These are phyloP conservation scores for Yamadazyma oceani DNA, from an alignment of 1,139 yeast genomes.

Conservation along the genomic window DNA sequence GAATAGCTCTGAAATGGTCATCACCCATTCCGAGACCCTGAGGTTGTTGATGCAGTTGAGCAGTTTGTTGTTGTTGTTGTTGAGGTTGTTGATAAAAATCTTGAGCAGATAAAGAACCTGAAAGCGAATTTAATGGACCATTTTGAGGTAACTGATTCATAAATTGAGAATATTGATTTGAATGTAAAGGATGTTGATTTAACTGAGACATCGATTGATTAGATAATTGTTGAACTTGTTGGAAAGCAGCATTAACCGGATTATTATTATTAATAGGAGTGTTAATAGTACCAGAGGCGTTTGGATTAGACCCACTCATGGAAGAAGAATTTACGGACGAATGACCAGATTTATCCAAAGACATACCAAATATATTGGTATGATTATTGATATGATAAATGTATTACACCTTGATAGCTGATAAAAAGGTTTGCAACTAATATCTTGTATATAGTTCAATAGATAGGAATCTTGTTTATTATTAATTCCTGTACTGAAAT, in stretches of 20 bases:
- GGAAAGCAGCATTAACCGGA: slow-evolving; percentile 2
- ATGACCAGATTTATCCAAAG: no score
- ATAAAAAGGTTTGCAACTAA: no score
- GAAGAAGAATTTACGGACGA: no score
- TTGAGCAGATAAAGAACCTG: not conserved
- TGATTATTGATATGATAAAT: no score
- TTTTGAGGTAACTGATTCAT: slow-evolving; percentile 2
- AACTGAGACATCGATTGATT: slow-evolving; percentile 2
- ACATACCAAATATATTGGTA: no score
- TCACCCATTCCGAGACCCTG: slow-evolving; percentile 1
- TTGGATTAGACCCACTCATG: no score
- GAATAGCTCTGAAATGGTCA: slow-evolving; percentile 7
- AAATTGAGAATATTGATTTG: slow-evolving; percentile 1
- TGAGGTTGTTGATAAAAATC: slow-evolving; percentile 11
- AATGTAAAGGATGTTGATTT: not conserved
- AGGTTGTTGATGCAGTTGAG: slow-evolving; percentile 4
- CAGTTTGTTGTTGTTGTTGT: slow-evolving; percentile 4
- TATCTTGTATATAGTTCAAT: no score
- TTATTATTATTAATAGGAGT: not conserved
- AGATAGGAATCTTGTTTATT: no score
- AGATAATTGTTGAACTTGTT: slow-evolving; percentile 2
- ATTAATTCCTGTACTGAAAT: no score
- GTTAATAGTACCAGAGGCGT: not conserved
- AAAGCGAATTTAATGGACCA: slow-evolving; percentile 1
- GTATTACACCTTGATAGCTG: no score